These are phyloP conservation scores for Fusarium sp. DNA, from an alignment of 2,329 filamentous ascomycete species.

Conservation along the genomic window DNA sequence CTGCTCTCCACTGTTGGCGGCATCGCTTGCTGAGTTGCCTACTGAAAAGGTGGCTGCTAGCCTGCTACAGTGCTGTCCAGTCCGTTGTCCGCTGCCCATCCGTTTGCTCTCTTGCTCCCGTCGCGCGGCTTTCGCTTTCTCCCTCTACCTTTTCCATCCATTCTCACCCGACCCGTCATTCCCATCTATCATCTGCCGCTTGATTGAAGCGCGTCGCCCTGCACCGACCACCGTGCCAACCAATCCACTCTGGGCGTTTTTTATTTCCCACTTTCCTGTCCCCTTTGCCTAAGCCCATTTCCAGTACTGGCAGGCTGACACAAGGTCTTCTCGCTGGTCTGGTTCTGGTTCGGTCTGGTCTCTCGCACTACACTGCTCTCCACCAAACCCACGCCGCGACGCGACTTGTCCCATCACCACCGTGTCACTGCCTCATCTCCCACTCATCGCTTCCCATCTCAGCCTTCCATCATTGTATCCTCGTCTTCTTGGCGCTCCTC, in stretches of 20 bases:
- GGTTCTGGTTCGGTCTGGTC: conserved; percentile 34
- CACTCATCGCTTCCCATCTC: conserved; percentile 49
- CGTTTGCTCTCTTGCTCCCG: conserved; percentile 22
- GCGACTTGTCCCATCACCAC: conserved; percentile 56
- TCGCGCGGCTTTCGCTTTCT: conserved; percentile 32
- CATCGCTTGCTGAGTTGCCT: conserved; percentile 21
- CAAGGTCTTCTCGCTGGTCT: conserved; percentile 39
- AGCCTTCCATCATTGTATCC: conserved; percentile 43
- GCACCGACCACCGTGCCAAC: conserved; percentile 38
- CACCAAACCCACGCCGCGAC: conserved; percentile 54
- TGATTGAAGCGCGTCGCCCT: conserved; percentile 36
- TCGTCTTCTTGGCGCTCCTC: conserved; percentile 48
- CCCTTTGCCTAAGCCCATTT: conserved; percentile 27
- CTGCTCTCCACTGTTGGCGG: conserved; percentile 35
- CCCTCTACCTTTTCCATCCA: conserved; percentile 32
- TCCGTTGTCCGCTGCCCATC: neutral
- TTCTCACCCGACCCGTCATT: conserved; percentile 34
- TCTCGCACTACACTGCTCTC: conserved; percentile 51
- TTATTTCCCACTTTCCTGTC: conserved; percentile 34
- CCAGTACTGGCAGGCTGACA: conserved; percentile 31
- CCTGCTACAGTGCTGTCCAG: conserved; percentile 13
- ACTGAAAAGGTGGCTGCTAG: conserved; percentile 24
- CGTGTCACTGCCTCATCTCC: conserved; percentile 59
- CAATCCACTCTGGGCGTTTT: conserved; percentile 39
- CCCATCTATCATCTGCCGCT: conserved; percentile 36